These are phyloP conservation scores for Lizonia empirigonia DNA, from an alignment of 2,329 filamentous ascomycete genomes.

Conservation along the genomic window DNA sequence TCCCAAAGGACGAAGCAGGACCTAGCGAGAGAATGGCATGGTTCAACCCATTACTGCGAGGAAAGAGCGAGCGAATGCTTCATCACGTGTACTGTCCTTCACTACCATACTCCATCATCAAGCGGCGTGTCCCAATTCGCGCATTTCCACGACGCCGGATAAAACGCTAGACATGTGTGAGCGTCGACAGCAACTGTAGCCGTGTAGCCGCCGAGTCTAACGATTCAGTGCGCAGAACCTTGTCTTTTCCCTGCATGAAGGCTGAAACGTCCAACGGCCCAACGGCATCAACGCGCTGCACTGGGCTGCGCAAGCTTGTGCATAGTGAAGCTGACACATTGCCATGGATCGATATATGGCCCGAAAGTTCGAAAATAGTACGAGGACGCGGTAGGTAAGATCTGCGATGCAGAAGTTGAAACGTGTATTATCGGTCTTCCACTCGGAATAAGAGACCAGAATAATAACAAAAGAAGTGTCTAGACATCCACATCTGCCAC, in stretches of 20 bases:
- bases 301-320: neutral
- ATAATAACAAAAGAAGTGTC: neutral
- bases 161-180: neutral
- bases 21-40: no score
- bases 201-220: conserved; percentile 1
- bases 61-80: neutral
- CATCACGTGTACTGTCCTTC: conserved; percentile 5
- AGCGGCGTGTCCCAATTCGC: neutral
- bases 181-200: neutral
- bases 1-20: neutral
- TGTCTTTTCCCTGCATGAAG: conserved; percentile 1
- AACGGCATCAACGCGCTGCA: conserved; percentile 3
- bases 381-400: neutral
- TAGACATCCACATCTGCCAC: neutral
- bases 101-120: neutral
- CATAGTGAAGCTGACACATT: conserved; percentile 8
- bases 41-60: no score
- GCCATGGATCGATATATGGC: neutral
- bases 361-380: neutral
- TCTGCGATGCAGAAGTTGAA: conserved; percentile 1
- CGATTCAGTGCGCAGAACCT: neutral
- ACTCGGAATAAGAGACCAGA: neutral
- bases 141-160: neutral
- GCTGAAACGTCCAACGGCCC: conserved; percentile 12
- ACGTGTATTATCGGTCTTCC: neutral